A percentile compares a stretch with the other conserved stretches of the same genome.
phyloP scores from a whole-genome alignment of 1,284 basidiomycete genomes.

The Pyrrhoderma noxium region DNA sequence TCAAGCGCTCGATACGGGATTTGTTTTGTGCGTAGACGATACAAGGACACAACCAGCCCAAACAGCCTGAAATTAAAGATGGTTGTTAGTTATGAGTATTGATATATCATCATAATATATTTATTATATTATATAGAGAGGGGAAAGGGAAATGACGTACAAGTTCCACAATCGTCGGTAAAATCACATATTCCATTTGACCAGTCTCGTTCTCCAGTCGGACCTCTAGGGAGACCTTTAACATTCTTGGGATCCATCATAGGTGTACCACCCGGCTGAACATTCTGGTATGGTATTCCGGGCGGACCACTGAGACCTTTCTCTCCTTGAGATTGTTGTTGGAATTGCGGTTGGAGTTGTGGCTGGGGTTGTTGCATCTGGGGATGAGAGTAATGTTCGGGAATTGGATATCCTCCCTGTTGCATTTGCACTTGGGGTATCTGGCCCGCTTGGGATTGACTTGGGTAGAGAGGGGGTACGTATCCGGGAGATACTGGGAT shows the following conservation, averaged over 20 bases:
- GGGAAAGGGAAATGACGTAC: conserved; percentile 17
- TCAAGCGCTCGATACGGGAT: conserved; percentile 21
- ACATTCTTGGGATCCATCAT: conserved; percentile 27
- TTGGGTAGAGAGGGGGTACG: too few relatives aligned
- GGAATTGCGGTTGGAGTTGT: neutral
- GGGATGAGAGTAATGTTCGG: too few relatives aligned
- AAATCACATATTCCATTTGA: conserved; percentile 36
- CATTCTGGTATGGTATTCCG: neutral
- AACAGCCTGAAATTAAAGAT: neutral
- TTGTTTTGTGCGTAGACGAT: conserved; percentile 24
- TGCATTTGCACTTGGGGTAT: too few relatives aligned
- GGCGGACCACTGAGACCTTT: too few relatives aligned
- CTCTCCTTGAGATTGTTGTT: too few relatives aligned
- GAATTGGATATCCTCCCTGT: too few relatives aligned
- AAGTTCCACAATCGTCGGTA: conserved; percentile 30
- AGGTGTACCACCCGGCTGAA: conserved; percentile 15
- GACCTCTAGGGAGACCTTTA: conserved; percentile 32
- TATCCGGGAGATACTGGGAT: too few relatives aligned
- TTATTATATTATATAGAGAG: neutral
- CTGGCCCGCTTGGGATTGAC: too few relatives aligned
- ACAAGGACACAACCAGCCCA: conserved; percentile 20
- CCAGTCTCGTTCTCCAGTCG: conserved; percentile 38
- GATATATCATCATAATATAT: neutral
- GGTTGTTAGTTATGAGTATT: neutral
- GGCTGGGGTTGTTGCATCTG: neutral